Percentiles rank a stretch among this genome's conserved stretches.
phyloP scores from a whole-genome alignment of 2,329 filamentous ascomycete species.

The Chaetoscypha palmicola region DNA sequence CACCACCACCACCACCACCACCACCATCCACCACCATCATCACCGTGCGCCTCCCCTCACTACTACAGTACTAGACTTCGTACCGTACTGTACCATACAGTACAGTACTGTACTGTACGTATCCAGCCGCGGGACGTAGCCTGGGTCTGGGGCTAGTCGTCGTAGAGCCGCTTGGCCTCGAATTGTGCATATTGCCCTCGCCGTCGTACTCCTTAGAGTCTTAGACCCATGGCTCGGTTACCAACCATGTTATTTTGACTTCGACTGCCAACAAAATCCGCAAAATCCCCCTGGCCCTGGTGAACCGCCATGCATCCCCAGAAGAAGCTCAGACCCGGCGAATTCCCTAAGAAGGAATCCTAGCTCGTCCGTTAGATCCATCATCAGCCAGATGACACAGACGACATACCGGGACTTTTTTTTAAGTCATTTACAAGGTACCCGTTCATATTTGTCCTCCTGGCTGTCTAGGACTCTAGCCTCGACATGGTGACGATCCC shows the following conservation, averaged over 20 bases:
- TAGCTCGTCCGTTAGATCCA: slow-evolving; percentile 26
- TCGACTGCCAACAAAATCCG: slow-evolving; percentile 29
- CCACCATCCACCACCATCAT: too few relatives aligned
- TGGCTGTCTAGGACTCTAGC: slow-evolving; percentile 25
- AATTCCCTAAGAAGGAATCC: slow-evolving; percentile 20
- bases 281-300: too few relatives aligned
- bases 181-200: slow-evolving; percentile 23
- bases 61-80: too few relatives aligned
- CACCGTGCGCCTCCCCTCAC: too few relatives aligned
- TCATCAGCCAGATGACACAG: slow-evolving; percentile 31
- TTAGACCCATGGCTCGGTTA: slow-evolving; percentile 24
- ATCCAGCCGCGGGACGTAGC: slow-evolving; percentile 25
- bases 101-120: too few relatives aligned
- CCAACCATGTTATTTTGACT: slow-evolving; percentile 20
- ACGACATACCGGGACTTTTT: slow-evolving; percentile 30
- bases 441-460: slow-evolving; percentile 27
- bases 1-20: too few relatives aligned
- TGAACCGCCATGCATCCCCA: slow-evolving; percentile 23
- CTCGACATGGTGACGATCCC: slow-evolving; percentile 25
- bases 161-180: slow-evolving; percentile 21
- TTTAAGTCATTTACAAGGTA: slow-evolving; percentile 28
- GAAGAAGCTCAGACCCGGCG: slow-evolving; percentile 29
- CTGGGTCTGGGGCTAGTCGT: too few relatives aligned
- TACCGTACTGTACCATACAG: too few relatives aligned
- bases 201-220: too few relatives aligned